Base-by-base conservation (phyloP, 129 eudicot genomes). In the Tagetes patula region DNA sequence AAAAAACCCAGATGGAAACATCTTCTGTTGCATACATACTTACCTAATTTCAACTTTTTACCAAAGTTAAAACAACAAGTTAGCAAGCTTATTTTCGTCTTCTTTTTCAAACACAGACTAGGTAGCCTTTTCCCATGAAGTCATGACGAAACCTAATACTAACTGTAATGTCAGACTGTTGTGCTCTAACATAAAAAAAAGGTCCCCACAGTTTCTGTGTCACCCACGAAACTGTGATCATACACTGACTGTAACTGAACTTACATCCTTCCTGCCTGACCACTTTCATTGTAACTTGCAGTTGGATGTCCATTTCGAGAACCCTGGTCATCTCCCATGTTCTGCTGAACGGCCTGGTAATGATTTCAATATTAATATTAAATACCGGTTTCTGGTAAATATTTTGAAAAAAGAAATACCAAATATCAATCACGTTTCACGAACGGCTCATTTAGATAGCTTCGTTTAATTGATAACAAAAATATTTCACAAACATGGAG, bases 271-370 rank as follows among this genome's bases (percentile, higher is more conserved):
- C 81, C 61, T 39, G 33, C 56, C 56, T 72, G 61, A n/a, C 52
- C 55, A 12, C 34, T 67, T 77, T 53, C 81, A 4, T 27, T 71
- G 50, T 73, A 66, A 60, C 69, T 77, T 43, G 76, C 79, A 43
- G 76, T 62, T 67, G 67, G 75, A 64, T 70, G 77, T 74, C 75
- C 86, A 9, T 70, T 71, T 37, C 65, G 65, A 8, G 84, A 73
- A 14, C 58, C 82, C 71, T 79, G 90, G 73, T 75, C 87, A 8
- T 89, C 92, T 34, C 76, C 79, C 63, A 86, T 12, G 69, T 90
- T 93, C 75, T 84, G 96, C 77, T 93, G 96, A 65, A 93, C 82
- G 62, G 98, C 96, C 98, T 40, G 14, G 32, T 62, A 68, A 8
- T 3, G 8, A 3, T 11, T 33, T 36, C 43, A 61, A 36, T 1